Conservation (phyloP, 768 basidiomycete genomes). For the Rhizopogon vinicolor region DNA sequence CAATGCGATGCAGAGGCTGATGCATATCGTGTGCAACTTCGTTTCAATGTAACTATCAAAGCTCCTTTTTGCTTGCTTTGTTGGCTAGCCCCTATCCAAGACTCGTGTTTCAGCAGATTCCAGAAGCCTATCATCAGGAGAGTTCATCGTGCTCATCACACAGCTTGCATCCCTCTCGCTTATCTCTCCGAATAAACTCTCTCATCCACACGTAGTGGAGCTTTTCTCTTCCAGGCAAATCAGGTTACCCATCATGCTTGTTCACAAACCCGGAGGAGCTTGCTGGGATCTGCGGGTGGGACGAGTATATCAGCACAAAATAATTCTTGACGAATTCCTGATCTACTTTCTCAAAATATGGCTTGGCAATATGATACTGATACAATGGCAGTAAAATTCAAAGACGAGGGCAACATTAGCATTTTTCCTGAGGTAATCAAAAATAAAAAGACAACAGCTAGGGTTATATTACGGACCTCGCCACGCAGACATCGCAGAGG, state of each 20-base stretch:
- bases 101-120: background rate
- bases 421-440: conserved; percentile 64
- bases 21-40: background rate
- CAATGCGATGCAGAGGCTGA: background rate
- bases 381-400: conserved; percentile 96
- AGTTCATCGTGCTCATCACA: conserved; percentile 34
- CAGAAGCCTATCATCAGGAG: too few species aligned
- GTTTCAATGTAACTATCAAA: too few species aligned
- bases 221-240: conserved; percentile 35
- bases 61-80: too few species aligned
- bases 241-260: conserved; percentile 37
- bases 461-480: conserved; percentile 60
- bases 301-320: conserved; percentile 88
- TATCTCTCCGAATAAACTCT: conserved; percentile 23
- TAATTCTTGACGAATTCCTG: conserved; percentile 99
- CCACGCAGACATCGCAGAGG: conserved; percentile 92
- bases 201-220: conserved; percentile 21
- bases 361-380: conserved; percentile 73
- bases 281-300: conserved; percentile 37
- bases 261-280: conserved; percentile 22
- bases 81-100: background rate
- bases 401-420: conserved; percentile 97
- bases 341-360: conserved; percentile 98
- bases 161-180: conserved; percentile 38
- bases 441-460: background rate